Conservation (phyloP, 257 asterid genomes). For the Gentiana macrophylla region DNA sequence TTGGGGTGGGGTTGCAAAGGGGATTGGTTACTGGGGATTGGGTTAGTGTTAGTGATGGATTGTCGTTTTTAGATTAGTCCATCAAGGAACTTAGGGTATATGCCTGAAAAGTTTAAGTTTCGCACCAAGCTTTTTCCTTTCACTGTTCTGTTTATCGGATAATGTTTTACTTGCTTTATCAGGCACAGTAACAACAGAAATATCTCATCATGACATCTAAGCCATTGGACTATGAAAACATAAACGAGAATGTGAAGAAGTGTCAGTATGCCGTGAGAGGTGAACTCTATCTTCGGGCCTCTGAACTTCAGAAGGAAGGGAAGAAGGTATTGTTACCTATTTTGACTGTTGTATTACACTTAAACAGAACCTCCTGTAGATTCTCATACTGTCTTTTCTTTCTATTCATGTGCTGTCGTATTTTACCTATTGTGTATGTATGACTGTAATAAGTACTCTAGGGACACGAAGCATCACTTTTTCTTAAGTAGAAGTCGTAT, state of each 20-base stretch:
- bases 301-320: slow-evolving; percentile 99
- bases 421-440: too few species aligned
- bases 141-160: slow-evolving; percentile 5
- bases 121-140: background rate
- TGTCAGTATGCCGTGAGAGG: slow-evolving; percentile 99
- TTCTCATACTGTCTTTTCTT: slow-evolving; percentile 1
- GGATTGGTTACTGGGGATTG: too few species aligned
- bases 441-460: too few species aligned
- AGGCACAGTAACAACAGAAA: slow-evolving; percentile 10
- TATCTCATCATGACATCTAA: slow-evolving; percentile 40
- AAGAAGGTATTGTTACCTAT: slow-evolving; percentile 53
- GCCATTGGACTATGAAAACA: slow-evolving; percentile 76
- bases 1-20: too few species aligned
- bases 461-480: too few species aligned
- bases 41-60: background rate
- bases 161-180: slow-evolving; percentile 5
- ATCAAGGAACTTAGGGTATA: background rate
- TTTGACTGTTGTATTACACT: background rate
- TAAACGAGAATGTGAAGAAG: slow-evolving; percentile 93
- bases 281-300: slow-evolving; percentile 97
- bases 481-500: too few species aligned
- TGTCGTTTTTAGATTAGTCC: background rate
- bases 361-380: background rate
- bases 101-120: background rate
- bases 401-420: too few species aligned